Conservation (phyloP, 2,329 filamentous ascomycete genomes). For the Scedosporium minutisporum region DNA sequence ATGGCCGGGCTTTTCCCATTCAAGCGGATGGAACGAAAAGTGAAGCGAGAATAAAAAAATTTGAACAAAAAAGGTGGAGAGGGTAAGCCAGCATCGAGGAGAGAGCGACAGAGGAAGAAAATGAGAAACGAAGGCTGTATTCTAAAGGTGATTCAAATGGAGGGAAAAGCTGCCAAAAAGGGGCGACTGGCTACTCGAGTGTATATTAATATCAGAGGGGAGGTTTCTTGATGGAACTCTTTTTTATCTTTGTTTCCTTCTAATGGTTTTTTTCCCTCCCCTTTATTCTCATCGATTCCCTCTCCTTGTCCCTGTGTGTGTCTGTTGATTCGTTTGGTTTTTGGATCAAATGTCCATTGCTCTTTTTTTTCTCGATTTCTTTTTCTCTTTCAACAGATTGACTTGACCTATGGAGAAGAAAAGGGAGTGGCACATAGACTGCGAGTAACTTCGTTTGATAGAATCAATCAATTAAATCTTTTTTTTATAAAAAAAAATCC, state of each 20-base stretch:
- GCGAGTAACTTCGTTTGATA: background rate
- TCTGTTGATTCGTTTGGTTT: background rate
- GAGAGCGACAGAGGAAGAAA: background rate
- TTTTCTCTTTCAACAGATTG: background rate
- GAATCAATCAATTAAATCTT: background rate
- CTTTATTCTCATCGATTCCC: background rate
- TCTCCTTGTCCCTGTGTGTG: background rate
- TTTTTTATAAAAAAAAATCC: background rate
- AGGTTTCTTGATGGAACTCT: constrained; percentile 9
- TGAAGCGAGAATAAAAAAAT: background rate
- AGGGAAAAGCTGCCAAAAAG: background rate
- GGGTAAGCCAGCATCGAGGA: background rate
- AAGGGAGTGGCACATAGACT: background rate
- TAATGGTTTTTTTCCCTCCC: background rate
- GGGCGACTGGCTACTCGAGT: background rate
- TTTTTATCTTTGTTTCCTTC: constrained; percentile 5
- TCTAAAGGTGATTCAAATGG: background rate
- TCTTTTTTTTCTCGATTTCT: background rate
- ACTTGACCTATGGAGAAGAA: background rate
- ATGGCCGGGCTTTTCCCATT: background rate
- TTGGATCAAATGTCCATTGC: background rate
- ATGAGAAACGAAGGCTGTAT: background rate
- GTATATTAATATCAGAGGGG: background rate
- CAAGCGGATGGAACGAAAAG: background rate
- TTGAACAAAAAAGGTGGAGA: background rate